Evolutionary conservation across 371 early-diverging fungal genomes (phyloP), one percentile per base, ranked within the genome.

Genomic region (Rhizopus microsporus): DNA sequence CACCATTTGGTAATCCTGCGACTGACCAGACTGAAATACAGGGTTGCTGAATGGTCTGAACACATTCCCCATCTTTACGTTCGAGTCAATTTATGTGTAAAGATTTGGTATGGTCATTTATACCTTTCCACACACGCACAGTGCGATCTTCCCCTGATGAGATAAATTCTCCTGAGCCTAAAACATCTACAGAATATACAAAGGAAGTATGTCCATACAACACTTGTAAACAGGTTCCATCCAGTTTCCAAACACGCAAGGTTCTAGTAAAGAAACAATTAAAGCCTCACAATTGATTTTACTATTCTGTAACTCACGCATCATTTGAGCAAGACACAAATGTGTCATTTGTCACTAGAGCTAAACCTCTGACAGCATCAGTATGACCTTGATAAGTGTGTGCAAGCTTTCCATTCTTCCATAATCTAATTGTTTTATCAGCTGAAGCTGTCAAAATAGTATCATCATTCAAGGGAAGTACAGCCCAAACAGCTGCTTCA

Each of bases 71-170:
- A 58, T 81, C 92, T 51, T 34, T 34, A 23, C 23, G 23, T 23
- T 23, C 23, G 23, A 23, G 23, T 23, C 2, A 23, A 23, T 23
- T 23, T 33, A 31, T 12, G 5, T 6, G 17, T 30, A 23, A 16
- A 7, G 10, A 40, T 37, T n/a, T 30, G 4, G 33, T 43, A 9
- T 39, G 29, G 13, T 38, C 5, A 45, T 10, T 37, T 56, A 57
- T 74, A 88, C 91, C 87, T 61, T 83, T 80, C 98, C 98, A 99
- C 16, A 95, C 75, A 7, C 91, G 83, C 7, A 94, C 85, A 9
- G 93, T 83, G 29, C 97, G 84, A 62, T 99, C 99, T 78, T 99
- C 99, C 35, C 97, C 96, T 31, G 91, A 78, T 2, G 96, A 91
- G 15, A 92, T 90, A 50, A 93, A 75, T 54, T 94, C 90, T 29